Evolutionary conservation across 768 basidiomycete genomes (phyloP), one percentile per base, ranked within the genome.

Genomic region (Serendipita sp.): DNA sequence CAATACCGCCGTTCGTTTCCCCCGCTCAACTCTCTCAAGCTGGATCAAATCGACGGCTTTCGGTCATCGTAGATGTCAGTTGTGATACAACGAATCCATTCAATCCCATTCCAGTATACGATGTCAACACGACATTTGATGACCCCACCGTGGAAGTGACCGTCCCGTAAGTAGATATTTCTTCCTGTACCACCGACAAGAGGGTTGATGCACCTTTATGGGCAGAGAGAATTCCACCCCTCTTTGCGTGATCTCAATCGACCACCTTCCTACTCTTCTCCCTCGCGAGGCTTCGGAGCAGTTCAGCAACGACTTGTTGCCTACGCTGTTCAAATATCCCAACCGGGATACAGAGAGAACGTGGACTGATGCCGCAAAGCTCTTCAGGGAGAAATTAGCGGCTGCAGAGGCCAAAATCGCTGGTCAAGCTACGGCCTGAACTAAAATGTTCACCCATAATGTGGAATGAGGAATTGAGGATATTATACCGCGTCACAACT

Each of bases 51-150:
- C 80, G 96, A 66, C 78, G 79, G 64, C 74, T 99, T 66, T 78
- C 83, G 27, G 85, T 94, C 33, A 84, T 97, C 53, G 96, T 97
- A 29, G 96, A 99, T 69, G 96, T 99, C 69, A 95, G 91, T 73
- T 99, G 96, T 77, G 96, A 99, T 74, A 98, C 95, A 27, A 98
- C 93, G 63, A 99, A 99, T 74, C 94, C 96, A 15, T 87, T 87
- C 81, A 99, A 98, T 74, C 96, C 96, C 0, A 88, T 98, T 68
- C 96, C 96, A 6, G 86, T 99, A 66, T 99, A 99, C 76, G 78
- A 71, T 64, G 81, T 93, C 76, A 97, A 96, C 76, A 98, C 95
- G 23, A 93, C 91, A 0, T 97, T 97, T 73, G 81, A 85, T 53
- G 80, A 89, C 64, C 96, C 96, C 16, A 96, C 94, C 2, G 90